Conservation (phyloP, 257 asterid species). For the Capsicum pubescens region DNA sequence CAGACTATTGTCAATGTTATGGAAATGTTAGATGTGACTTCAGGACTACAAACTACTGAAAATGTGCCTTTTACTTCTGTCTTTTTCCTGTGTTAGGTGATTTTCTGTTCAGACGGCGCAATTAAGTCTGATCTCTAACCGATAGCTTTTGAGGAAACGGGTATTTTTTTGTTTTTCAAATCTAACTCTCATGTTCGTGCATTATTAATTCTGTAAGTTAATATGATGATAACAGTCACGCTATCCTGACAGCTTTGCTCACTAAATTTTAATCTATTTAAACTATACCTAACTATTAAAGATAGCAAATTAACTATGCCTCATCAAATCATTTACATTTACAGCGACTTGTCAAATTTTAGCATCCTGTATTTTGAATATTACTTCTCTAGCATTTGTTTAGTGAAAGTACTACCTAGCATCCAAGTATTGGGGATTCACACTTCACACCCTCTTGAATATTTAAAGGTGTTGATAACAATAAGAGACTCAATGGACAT, state of each 20-base stretch:
- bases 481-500: background rate
- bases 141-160: background rate
- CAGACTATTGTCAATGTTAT: background rate
- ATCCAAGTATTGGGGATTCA: background rate
- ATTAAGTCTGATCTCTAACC: background rate
- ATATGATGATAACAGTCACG: background rate
- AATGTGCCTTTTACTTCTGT: background rate
- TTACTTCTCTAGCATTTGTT: background rate
- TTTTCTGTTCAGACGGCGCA: background rate
- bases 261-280: background rate
- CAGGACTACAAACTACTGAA: constrained; percentile 14
- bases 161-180: background rate
- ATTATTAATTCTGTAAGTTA: background rate
- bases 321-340: background rate
- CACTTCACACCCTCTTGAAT: background rate
- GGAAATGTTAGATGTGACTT: background rate
- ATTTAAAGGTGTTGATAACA: background rate
- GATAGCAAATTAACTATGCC: background rate
- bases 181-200: background rate
- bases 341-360: background rate
- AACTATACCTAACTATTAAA: background rate
- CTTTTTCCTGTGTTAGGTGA: background rate
- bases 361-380: background rate
- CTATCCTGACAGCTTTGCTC: background rate
- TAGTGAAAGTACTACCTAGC: background rate